phyloP scores from a whole-genome alignment of 192 early-diverging fungal species.

The Mortierella claussenii region DNA sequence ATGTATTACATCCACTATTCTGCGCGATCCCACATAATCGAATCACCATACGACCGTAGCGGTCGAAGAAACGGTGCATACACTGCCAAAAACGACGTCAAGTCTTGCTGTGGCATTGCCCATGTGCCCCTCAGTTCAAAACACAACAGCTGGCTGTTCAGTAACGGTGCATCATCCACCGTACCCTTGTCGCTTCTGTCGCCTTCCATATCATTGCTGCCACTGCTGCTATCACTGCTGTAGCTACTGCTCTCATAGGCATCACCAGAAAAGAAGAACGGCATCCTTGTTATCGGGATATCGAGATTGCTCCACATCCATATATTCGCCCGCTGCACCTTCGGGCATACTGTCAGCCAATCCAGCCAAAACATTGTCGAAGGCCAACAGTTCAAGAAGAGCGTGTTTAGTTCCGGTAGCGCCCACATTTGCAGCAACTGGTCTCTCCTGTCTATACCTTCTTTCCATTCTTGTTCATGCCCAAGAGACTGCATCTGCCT shows the following conservation, averaged over 20 bases:
- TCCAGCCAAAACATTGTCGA: slow-evolving; percentile 16
- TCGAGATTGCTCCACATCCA: too few species aligned
- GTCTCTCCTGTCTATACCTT: background rate
- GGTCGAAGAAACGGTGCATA: background rate
- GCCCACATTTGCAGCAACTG: too few species aligned
- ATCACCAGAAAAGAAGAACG: background rate
- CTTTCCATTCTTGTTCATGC: background rate
- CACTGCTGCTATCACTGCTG: background rate
- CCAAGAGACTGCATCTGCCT: too few species aligned
- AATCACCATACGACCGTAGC: too few species aligned
- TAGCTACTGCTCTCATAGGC: background rate
- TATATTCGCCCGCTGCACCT: background rate
- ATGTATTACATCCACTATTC: too few species aligned
- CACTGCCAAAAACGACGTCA: background rate
- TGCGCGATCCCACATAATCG: too few species aligned
- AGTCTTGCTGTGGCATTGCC: background rate
- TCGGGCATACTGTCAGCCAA: slow-evolving; percentile 12
- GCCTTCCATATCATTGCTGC: too few species aligned
- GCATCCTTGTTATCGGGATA: background rate
- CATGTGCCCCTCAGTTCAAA: background rate
- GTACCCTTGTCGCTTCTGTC: background rate
- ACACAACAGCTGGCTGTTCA: background rate
- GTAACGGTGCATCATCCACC: background rate
- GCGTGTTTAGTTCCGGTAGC: slow-evolving; percentile 1
- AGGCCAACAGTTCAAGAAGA: slow-evolving; percentile 2